Evolutionary conservation across 75 land plant genomes (phyloP), one percentile per base, ranked within the genome.

Genomic region (Selaginella moellendorffii): DNA sequence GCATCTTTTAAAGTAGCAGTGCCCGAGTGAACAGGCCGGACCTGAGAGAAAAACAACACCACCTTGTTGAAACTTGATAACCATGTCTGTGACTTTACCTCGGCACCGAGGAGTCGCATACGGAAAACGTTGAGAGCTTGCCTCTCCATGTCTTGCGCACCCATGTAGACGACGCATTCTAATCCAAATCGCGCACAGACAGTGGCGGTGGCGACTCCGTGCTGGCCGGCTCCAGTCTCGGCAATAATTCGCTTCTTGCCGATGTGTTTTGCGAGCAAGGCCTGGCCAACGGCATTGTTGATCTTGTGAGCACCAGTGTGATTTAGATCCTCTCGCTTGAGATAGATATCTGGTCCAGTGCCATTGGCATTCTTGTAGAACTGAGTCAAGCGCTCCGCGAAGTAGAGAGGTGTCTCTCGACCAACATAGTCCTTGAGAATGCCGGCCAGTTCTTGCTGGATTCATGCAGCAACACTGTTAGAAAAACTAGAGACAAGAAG

Each of bases 381-480:
- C 28, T 87, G 66, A 17, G 88, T 82, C 0, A 91, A 78, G 27
- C 93, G 65, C 67, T 91, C 77, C 0, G 97, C 97, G 66, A 84
- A 91, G 66, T 91, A 91, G 0, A 91, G 73, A 2, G 97, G 97
- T 8, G 84, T 72, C 63, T 87, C 93, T 29, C 97, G 66, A 14
- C 97, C 97, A 2, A 91, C 93, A 72, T 84, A 91, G 62, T 91
- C 97, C 75, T 71, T 87, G 9, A 91, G 70, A 36, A 81, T 79
- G 24, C 76, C 78, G 27, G 29, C 68, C 17, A 87, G 68, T 68
- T 90, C 96, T 69, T 59, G 54, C 96, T 90, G 79, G 25, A 77
- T 29, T 67, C 18, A 2, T n/a, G n/a, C n/a, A n/a, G n/a, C n/a
- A n/a, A n/a, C n/a, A n/a, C n/a, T n/a, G n/a, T n/a, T n/a, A n/a